Base-by-base conservation (phyloP, 805 yeast genomes). In the Wickerhamiella occidentalis region DNA sequence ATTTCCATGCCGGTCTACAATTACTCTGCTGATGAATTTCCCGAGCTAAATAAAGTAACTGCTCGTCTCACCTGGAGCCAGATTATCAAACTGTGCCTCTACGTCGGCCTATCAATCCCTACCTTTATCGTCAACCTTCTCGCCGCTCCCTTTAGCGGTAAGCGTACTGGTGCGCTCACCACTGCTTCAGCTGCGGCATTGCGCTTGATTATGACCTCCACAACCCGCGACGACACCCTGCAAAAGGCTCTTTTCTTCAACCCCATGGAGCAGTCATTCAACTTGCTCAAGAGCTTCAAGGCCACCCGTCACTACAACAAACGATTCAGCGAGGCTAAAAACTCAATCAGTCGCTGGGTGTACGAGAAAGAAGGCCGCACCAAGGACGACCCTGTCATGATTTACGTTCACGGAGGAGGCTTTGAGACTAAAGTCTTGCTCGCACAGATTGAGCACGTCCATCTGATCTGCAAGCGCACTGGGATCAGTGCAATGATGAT, bases 381-480 rank as follows among this genome's bases (percentile, higher is more conserved):
- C 3, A 12, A 8, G 19, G 9, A 33, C 4, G 48, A 45, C 33
- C 48, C 48, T 19, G 48, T 45, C 9, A 45, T 45, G 28, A 8
- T 23, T 11, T 45, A 35, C 18, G 7, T 45, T 17, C 48, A 45
- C 41, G 48, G 48, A 13, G 48, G 48, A 7, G 48, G 33, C 22
- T 45, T 15, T 15, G 18, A 26, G 25, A 9, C n/a, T 30, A 45
- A 45, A 17, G 30, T 18, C 15, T 6, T 15, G 13, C 30, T 38
- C 6, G 40, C 18, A n/a, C 48, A 45, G 22, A 19, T 45, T 15
- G 7, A 17, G 8, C 42, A 38, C 22, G 42, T 38, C n/a, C 42
- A 22, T n/a, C 13, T 3, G n/a, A 15, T 26, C 15, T 23, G 22
- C 17, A 12, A 33, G 11, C 22, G 22, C 13, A 13, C 18, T 3